Evolutionary conservation across 495 filamentous ascomycete genomes (phyloP).

Genomic region (Parmelia sp.): DNA sequence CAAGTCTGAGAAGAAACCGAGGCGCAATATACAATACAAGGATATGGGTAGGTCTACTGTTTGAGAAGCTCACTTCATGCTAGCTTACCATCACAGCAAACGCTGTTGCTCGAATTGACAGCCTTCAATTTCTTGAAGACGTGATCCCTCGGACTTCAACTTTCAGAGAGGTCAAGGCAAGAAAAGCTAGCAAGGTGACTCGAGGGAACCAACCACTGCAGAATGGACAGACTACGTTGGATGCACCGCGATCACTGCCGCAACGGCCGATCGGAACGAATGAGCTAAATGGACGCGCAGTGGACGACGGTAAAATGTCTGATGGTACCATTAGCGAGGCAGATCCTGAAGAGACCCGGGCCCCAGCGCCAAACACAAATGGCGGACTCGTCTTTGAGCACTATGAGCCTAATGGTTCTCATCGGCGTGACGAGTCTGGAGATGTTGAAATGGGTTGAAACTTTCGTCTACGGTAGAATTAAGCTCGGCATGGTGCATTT

Average conservation of each 20-base stretch:
- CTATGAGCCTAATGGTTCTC: conserved; percentile 25
- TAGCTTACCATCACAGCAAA: conserved; percentile 48
- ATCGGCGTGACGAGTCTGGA: conserved; percentile 19
- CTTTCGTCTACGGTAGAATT: background rate
- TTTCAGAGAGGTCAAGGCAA: conserved; percentile 71
- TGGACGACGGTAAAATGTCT: conserved; percentile 19
- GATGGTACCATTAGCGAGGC: conserved; percentile 11
- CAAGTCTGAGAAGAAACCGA: conserved; percentile 81
- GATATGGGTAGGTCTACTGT: conserved; percentile 61
- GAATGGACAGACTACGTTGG: conserved; percentile 50
- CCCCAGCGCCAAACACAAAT: conserved; percentile 15
- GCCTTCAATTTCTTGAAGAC: conserved; percentile 91
- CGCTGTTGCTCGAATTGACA: conserved; percentile 82
- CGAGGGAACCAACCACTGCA: conserved; percentile 42
- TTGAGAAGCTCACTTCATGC: background rate
- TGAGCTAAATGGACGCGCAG: background rate
- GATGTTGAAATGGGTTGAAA: conserved; percentile 22
- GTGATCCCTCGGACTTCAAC: conserved; percentile 79
- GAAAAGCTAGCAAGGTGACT: conserved; percentile 43
- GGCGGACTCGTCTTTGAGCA: conserved; percentile 23
- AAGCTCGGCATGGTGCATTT: background rate
- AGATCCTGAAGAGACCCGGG: conserved; percentile 9
- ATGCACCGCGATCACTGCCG: conserved; percentile 31
- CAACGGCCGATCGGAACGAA: conserved; percentile 31
- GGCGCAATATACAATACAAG: conserved; percentile 92